Conservation (phyloP, 2,329 filamentous ascomycete genomes). For the Stachybotrys chartarum region DNA sequence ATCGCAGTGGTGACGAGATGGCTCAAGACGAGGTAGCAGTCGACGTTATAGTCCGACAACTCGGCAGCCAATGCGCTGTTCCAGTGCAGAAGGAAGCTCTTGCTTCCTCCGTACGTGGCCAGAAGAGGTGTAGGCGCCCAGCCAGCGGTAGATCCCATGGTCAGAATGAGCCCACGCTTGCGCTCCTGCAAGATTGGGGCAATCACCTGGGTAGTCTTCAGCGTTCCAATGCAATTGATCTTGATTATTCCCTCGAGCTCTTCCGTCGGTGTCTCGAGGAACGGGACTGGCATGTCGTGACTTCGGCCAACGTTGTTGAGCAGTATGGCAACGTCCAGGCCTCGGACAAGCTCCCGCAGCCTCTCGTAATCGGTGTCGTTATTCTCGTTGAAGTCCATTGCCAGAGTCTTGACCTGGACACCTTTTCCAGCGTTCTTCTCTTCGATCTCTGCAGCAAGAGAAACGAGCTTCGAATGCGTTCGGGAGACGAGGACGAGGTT, state of each 20-base stretch:
- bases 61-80: slow-evolving; percentile 79
- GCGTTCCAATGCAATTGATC: slow-evolving; percentile 88
- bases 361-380: slow-evolving; percentile 71
- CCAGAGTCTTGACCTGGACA: slow-evolving; percentile 67
- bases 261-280: slow-evolving; percentile 67
- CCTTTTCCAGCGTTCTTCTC: slow-evolving; percentile 53
- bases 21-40: slow-evolving; percentile 85
- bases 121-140: slow-evolving; percentile 86
- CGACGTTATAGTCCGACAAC: slow-evolving; percentile 70
- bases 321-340: slow-evolving; percentile 76
- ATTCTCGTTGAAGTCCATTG: slow-evolving; percentile 88
- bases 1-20: slow-evolving; percentile 95
- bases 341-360: slow-evolving; percentile 60
- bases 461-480: slow-evolving; percentile 83
- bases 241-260: slow-evolving; percentile 88
- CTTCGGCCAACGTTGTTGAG: slow-evolving; percentile 97
- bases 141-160: slow-evolving; percentile 95
- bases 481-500: slow-evolving; percentile 93
- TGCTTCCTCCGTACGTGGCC: slow-evolving; percentile 94
- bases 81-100: slow-evolving; percentile 97
- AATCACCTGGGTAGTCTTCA: slow-evolving; percentile 80
- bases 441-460: slow-evolving; percentile 69
- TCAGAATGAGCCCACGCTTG: slow-evolving; percentile 82
- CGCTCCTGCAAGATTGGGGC: slow-evolving; percentile 78
- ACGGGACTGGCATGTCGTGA: slow-evolving; percentile 87